A percentile compares a stretch with the other conserved stretches of the same genome.
Conservation (phyloP, 768 basidiomycete species). For the Infundibulicybe gibba region DNA sequence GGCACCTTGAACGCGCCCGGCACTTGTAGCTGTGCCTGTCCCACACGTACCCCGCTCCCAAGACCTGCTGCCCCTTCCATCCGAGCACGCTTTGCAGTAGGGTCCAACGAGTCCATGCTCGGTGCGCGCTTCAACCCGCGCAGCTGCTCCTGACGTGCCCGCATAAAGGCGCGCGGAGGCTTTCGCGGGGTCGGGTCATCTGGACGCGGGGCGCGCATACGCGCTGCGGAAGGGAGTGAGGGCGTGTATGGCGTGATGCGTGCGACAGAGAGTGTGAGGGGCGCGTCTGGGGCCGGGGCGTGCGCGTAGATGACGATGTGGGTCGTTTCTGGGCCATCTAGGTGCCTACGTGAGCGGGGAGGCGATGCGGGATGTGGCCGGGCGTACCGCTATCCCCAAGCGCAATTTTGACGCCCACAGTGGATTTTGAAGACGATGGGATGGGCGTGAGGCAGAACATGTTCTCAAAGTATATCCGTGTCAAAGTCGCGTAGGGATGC, state of each 20-base stretch:
- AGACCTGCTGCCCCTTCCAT: slow-evolving; percentile 20
- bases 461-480: slow-evolving; percentile 69
- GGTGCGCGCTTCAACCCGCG: slow-evolving; percentile 26
- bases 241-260: slow-evolving; percentile 45
- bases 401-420: slow-evolving; percentile 59
- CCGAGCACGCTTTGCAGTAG: slow-evolving; percentile 29
- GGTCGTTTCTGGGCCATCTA: slow-evolving; percentile 69
- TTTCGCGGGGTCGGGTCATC: slow-evolving; percentile 78
- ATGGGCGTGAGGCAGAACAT: slow-evolving; percentile 52
- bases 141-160: slow-evolving; percentile 8
- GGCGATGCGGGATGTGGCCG: background rate
- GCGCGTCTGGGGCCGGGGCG: slow-evolving; percentile 6
- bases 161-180: slow-evolving; percentile 45
- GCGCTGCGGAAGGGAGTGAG: slow-evolving; percentile 28
- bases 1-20: slow-evolving; percentile 47
- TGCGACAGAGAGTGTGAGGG: slow-evolving; percentile 51
- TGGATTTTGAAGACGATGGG: slow-evolving; percentile 19
- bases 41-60: slow-evolving; percentile 33
- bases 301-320: slow-evolving; percentile 56
- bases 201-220: slow-evolving; percentile 50
- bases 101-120: slow-evolving; percentile 14
- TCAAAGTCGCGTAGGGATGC: slow-evolving; percentile 60
- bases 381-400: slow-evolving; percentile 64
- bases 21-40: slow-evolving; percentile 21
- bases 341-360: background rate